Base-by-base conservation (phyloP, 805 yeast genomes). In the Saccharomyces cerevisiae region DNA sequence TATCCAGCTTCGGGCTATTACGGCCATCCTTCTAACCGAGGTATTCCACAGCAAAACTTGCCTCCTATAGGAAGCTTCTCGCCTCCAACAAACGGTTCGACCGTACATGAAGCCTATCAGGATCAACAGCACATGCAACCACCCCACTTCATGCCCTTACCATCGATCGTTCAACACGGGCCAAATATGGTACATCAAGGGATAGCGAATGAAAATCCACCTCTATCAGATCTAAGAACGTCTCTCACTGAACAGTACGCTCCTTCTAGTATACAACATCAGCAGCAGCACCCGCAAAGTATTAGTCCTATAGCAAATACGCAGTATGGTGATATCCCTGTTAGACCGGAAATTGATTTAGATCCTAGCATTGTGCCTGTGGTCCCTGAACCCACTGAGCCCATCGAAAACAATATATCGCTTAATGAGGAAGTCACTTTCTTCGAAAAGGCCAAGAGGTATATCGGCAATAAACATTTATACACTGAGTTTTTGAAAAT, bases 401-500 rank as follows among this genome's bases (percentile, higher is more conserved):
- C 72, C 60, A 82, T 54, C 71, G 82, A 63, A 70, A 78, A 75
- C 54, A 72, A 76, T 22, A 79, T 90, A 0, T 81, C 84, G 31
- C 72, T 90, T 53, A 79, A 83, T 57, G 96, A 90, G 64, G 99
- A 94, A 70, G 82, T 94, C 41, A 78, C 84, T 6, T 94, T 94
- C 68, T 94, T 94, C 65, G 98, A 94, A 69, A 86, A 85, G 66
- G 96, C 89, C 32, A 92, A 92, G 73, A 88, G 87, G 67, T 84
- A 84, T 6, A 83, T 94, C 63, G 90, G 90, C 22, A 89, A 88
- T 69, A 91, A 89, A 67, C 96, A 87, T 69, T 81, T 89, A 11
- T 94, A 94, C 70, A 87, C 87, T 61, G 99, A 94, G 73, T 94
- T 94, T 69, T 76, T 94, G 68, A 95, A 95, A 69, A 77, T 92